Conservation (phyloP, 2,329 filamentous ascomycete species). For the Cucurbitaria berberidis region DNA sequence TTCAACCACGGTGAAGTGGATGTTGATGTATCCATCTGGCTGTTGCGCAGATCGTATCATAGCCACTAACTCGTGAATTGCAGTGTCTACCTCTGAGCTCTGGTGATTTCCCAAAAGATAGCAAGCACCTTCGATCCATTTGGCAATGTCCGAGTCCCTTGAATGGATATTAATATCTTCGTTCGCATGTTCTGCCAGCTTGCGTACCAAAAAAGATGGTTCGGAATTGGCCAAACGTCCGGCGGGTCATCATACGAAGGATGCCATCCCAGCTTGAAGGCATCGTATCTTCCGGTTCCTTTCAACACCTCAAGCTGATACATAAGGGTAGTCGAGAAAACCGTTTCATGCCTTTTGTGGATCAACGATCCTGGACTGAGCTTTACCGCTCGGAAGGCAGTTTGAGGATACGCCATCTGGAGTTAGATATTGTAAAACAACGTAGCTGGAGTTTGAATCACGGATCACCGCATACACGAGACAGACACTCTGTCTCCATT, state of each 20-base stretch:
- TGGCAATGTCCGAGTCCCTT: slow-evolving; percentile 63
- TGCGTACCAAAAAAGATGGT: slow-evolving; percentile 67
- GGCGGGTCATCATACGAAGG: slow-evolving; percentile 59
- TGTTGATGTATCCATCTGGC: slow-evolving; percentile 67
- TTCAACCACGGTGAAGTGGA: slow-evolving; percentile 67
- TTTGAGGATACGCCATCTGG: too few species aligned
- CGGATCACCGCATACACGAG: too few species aligned
- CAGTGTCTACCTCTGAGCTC: slow-evolving; percentile 56
- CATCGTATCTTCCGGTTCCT: slow-evolving; percentile 48
- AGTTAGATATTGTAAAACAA: too few species aligned
- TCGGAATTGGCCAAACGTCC: slow-evolving; percentile 63
- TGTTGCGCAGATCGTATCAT: slow-evolving; percentile 65
- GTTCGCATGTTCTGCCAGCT: too few species aligned
- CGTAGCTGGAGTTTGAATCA: too few species aligned
- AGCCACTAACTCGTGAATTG: slow-evolving; percentile 62
- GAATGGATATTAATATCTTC: too few species aligned
- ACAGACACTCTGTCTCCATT: too few species aligned
- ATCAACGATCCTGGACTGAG: too few species aligned
- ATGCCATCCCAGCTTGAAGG: slow-evolving; percentile 65
- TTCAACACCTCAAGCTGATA: slow-evolving; percentile 17
- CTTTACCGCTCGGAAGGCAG: too few species aligned
- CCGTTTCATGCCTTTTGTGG: too few species aligned
- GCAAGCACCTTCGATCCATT: slow-evolving; percentile 68
- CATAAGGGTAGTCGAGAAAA: slow-evolving; percentile 5
- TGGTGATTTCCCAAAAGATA: slow-evolving; percentile 58